These are phyloP conservation scores for Sinapis alba DNA, from an alignment of 441 rosid genomes.

Conservation along the genomic window DNA sequence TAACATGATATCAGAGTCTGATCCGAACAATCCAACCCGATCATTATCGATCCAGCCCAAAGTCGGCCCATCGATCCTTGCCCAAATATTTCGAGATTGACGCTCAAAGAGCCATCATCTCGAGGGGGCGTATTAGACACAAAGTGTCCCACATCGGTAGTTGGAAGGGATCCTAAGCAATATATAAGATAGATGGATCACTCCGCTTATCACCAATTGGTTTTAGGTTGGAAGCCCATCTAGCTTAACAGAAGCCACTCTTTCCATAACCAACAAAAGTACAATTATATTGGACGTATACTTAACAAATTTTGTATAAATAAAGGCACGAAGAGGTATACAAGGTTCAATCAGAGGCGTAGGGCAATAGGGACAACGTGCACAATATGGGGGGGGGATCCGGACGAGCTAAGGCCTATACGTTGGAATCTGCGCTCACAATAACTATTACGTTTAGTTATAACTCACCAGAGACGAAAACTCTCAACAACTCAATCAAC, in stretches of 20 bases:
- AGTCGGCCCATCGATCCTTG: too few species aligned
- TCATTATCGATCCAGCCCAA: too few species aligned
- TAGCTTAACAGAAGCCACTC: neutral
- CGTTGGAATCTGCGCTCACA: slow-evolving; percentile 46
- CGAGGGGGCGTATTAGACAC: too few species aligned
- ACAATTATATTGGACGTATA: neutral
- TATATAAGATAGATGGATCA: too few species aligned
- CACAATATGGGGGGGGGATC: slow-evolving; percentile 50
- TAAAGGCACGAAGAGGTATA: neutral
- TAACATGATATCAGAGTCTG: too few species aligned
- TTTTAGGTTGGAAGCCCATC: too few species aligned
- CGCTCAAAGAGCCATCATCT: too few species aligned
- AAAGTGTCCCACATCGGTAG: too few species aligned
- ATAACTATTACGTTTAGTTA: neutral
- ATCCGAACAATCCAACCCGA: too few species aligned
- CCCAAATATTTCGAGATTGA: too few species aligned
- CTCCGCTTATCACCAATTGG: too few species aligned
- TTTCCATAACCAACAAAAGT: neutral
- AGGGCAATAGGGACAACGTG: slow-evolving; percentile 34
- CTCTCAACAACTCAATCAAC: neutral
- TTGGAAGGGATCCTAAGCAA: too few species aligned
- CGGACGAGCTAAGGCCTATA: slow-evolving; percentile 46
- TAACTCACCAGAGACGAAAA: neutral
- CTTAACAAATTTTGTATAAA: neutral
- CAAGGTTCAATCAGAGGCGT: slow-evolving; percentile 1